These are phyloP conservation scores for Plasmodium inui DNA, from an alignment of 169 alveolate species.

Conservation along the genomic window DNA sequence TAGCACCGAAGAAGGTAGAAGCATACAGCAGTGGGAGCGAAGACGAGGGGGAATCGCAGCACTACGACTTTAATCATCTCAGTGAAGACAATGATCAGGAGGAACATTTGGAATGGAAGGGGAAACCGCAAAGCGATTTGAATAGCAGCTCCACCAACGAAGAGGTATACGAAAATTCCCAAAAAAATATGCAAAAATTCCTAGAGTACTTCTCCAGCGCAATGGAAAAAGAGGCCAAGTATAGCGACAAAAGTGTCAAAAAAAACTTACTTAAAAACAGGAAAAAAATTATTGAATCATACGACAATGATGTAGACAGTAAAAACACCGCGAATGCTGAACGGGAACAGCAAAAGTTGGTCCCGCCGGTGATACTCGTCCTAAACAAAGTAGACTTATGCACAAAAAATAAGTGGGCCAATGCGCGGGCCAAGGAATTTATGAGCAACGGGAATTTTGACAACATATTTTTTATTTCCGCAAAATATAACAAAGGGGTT, in stretches of 20 bases:
- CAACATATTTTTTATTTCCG: slow-evolving; percentile 85
- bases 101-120: background rate
- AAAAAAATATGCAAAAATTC: background rate
- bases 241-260: slow-evolving; percentile 62
- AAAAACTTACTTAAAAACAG: slow-evolving; percentile 60
- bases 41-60: background rate
- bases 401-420: slow-evolving; percentile 83
- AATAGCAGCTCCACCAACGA: background rate
- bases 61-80: background rate
- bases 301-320: background rate
- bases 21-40: slow-evolving; percentile 67
- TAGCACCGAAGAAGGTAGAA: slow-evolving; percentile 80
- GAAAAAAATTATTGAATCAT: slow-evolving; percentile 57
- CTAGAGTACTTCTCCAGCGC: slow-evolving; percentile 29
- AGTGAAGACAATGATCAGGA: background rate
- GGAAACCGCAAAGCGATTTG: background rate
- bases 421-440: slow-evolving; percentile 81
- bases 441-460: slow-evolving; percentile 88
- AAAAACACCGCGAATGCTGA: background rate
- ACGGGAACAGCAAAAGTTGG: slow-evolving; percentile 4
- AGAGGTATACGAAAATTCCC: background rate
- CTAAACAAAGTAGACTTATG: slow-evolving; percentile 84
- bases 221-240: slow-evolving; percentile 44
- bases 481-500: slow-evolving; percentile 86
- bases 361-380: slow-evolving; percentile 83